Evolutionary conservation across 2,329 filamentous ascomycete species (phyloP), one percentile per base, ranked within the genome.

Genomic region (Drechslera avenae): DNA sequence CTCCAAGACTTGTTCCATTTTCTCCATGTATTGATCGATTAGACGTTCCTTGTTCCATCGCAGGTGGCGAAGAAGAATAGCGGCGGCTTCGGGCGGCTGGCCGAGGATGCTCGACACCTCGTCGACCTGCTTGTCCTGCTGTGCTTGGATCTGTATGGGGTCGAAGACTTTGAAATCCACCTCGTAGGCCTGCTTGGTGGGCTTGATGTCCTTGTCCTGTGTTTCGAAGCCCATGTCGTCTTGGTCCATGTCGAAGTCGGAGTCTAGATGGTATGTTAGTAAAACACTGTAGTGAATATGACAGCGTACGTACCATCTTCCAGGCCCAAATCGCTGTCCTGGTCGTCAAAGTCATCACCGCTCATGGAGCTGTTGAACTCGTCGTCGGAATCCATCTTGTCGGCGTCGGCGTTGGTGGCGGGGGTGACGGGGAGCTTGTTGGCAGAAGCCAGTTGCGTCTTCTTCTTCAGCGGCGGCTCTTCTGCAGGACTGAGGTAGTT

Each of bases 1-100:
- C 65, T 96, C 91, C 28, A 97, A 78, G 2, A 94, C 85, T 67
- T 88, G 84, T 52, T 89, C 85, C 3, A 89, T 86, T 42, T 84
- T 84, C 59, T 99, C 93, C 92, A 99, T 97, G 74, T 97, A 97
- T 58, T 91, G 87, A 68, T 99, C 94, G 50, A 97, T 92, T 61
- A 99, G 74, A 32, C 90, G 86, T 72, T 99, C 94, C 73, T 96
- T 94, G 75, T 97, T 97, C 94, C 94, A 99, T 68, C 91, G 84
- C 63, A 90, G 90, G 74, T 94, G 85, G 39, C 94, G 88, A 52
- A 99, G 79, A 33, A 99, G 80, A 45, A 99, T 97, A 18, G 92
- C 93, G 0, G 90, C 87, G 57, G 94, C 90, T 75, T 97, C 94
- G 64, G 90, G 89, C 13, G 89, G 86, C 69, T 97, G 86, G 52